Evolutionary conservation across 2,329 filamentous ascomycete species (phyloP).

Genomic region (Fusarium coicis): DNA sequence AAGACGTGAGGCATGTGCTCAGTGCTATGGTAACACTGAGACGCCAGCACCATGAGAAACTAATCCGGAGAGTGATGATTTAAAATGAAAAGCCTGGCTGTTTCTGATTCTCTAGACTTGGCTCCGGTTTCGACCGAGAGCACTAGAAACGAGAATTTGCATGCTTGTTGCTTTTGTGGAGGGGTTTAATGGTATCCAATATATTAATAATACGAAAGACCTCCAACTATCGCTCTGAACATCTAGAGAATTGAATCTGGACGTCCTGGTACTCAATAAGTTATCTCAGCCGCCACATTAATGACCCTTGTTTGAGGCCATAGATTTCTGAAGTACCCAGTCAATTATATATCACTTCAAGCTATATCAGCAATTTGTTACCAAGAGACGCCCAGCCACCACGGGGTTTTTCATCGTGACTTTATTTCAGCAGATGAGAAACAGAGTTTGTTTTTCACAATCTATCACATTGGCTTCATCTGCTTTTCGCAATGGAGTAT

Average conservation of each 20-base stretch:
- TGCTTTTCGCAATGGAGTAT: no score
- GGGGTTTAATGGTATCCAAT: not conserved
- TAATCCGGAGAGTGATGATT: not conserved
- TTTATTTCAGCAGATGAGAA: not conserved
- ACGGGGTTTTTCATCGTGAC: no score
- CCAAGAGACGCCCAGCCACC: not conserved
- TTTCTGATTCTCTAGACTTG: not conserved
- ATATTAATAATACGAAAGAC: not conserved
- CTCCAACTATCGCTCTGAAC: not conserved
- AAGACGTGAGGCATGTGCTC: not conserved
- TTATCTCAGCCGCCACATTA: not conserved
- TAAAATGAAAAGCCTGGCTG: not conserved
- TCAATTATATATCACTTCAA: no score
- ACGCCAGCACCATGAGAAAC: not conserved
- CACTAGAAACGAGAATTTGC: not conserved
- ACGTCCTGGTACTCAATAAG: not conserved
- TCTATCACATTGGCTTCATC: not conserved
- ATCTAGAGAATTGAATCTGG: not conserved
- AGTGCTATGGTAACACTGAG: not conserved
- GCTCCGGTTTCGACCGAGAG: not conserved
- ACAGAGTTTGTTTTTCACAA: not conserved
- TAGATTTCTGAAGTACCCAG: not conserved
- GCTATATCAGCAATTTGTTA: not conserved
- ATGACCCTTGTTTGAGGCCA: not conserved
- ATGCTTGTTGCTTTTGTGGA: slow-evolving; percentile 25